Conservation (phyloP, 2,329 filamentous ascomycete species). For the Colletotrichum sidae region DNA sequence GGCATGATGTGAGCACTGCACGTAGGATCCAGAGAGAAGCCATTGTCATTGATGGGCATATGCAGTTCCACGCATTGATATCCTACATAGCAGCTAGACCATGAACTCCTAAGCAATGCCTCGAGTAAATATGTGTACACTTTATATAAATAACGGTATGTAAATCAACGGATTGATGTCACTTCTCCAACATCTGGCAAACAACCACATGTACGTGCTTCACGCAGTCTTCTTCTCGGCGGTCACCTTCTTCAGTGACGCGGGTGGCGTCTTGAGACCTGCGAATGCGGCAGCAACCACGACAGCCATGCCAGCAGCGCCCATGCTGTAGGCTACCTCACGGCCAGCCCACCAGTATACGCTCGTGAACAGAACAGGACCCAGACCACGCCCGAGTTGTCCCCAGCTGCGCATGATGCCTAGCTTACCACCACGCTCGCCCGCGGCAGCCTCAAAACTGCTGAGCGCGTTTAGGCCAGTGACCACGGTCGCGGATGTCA, state of each 20-base stretch:
- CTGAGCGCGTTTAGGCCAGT: constrained; percentile 92
- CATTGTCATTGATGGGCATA: not conserved
- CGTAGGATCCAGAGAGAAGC: not conserved
- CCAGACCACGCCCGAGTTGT: constrained; percentile 87
- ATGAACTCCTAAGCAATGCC: constrained; percentile 25
- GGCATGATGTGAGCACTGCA: not conserved
- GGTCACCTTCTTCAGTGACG: constrained; percentile 42
- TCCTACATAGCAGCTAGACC: constrained; percentile 10
- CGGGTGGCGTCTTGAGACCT: constrained; percentile 74
- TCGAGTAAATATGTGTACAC: constrained; percentile 21
- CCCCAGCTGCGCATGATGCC: constrained; percentile 85
- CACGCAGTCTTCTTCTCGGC: constrained; percentile 32
- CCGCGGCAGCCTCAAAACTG: constrained; percentile 85
- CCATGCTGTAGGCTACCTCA: constrained; percentile 84
- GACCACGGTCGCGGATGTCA: constrained; percentile 94
- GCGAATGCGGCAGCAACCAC: constrained; percentile 80
- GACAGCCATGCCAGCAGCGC: constrained; percentile 81
- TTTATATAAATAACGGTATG: not conserved
- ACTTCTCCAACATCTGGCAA: not conserved
- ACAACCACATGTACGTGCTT: not conserved
- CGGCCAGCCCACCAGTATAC: constrained; percentile 99
- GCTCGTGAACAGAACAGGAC: constrained; percentile 90
- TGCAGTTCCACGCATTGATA: constrained; percentile 1
- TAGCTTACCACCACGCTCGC: constrained; percentile 86
- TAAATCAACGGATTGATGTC: not conserved